Evolutionary conservation across 768 basidiomycete genomes (phyloP).

Genomic region (Pholiota conissans): DNA sequence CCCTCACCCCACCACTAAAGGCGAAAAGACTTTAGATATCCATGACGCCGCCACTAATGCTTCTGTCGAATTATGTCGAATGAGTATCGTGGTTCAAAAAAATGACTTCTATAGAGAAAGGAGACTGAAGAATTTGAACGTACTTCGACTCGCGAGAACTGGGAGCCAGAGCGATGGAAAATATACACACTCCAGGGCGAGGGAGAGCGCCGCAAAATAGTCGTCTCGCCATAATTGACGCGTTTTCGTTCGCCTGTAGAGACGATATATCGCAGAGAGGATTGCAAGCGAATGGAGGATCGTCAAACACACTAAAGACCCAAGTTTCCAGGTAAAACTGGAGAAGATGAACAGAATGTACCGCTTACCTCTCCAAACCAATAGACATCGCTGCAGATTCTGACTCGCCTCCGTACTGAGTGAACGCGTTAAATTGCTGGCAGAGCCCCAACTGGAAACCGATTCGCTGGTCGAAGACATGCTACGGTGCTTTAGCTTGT

Average conservation of each 20-base stretch:
- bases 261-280: slow-evolving; percentile 14
- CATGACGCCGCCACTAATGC: not conserved
- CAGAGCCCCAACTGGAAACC: not conserved
- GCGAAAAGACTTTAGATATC: not conserved
- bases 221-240: slow-evolving; percentile 21
- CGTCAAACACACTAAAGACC: slow-evolving; percentile 4
- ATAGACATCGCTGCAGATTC: not conserved
- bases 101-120: not conserved
- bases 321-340: not conserved
- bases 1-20: not conserved
- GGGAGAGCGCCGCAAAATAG: slow-evolving; percentile 12
- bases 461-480: not conserved
- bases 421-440: too few relatives aligned
- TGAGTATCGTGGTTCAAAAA: too few relatives aligned
- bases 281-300: slow-evolving; percentile 13
- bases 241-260: slow-evolving; percentile 17
- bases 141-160: not conserved
- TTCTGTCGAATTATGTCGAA: not conserved
- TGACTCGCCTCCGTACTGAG: not conserved
- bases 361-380: not conserved
- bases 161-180: slow-evolving; percentile 17
- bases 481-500: not conserved
- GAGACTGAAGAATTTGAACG: not conserved
- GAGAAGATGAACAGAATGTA: not conserved
- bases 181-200: slow-evolving; percentile 14